A percentile compares a stretch with the other conserved stretches of the same genome.
phyloP scores from a whole-genome alignment of 2,329 filamentous ascomycete species.

The Ophiocordyceps robertsii region DNA sequence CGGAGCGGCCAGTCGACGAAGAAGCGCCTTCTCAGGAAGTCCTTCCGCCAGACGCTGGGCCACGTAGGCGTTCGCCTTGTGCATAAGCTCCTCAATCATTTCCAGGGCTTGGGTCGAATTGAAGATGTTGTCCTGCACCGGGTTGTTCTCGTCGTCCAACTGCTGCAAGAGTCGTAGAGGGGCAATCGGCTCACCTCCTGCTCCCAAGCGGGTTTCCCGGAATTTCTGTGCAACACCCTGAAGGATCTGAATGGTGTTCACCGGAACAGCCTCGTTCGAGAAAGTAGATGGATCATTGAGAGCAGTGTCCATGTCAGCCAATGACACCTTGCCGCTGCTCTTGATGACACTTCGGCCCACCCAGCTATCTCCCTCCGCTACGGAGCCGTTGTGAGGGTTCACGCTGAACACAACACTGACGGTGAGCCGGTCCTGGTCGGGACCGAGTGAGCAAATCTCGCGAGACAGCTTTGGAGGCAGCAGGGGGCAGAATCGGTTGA shows the following conservation, averaged over 20 bases:
- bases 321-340: conserved; percentile 73
- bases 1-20: conserved; percentile 74
- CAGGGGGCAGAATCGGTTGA: conserved; percentile 79
- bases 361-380: conserved; percentile 81
- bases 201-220: conserved; percentile 73
- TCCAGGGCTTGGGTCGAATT: conserved; percentile 81
- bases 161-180: conserved; percentile 83
- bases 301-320: conserved; percentile 75
- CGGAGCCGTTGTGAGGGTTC: conserved; percentile 62
- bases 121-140: conserved; percentile 92
- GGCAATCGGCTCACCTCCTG: conserved; percentile 65
- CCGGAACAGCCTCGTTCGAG: conserved; percentile 50
- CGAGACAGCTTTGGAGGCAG: conserved; percentile 74
- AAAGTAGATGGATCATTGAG: conserved; percentile 50
- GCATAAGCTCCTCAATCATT: conserved; percentile 85
- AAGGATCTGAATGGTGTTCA: conserved; percentile 69
- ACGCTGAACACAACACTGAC: conserved; percentile 90
- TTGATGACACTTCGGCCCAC: conserved; percentile 89
- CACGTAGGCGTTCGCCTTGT: conserved; percentile 84
- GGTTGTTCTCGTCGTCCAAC: conserved; percentile 94
- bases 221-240: conserved; percentile 80
- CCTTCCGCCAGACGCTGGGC: conserved; percentile 69
- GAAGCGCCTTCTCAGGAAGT: conserved; percentile 81
- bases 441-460: conserved; percentile 77
- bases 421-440: conserved; percentile 79